Evolutionary conservation across 202 grass and related monocot genomes (phyloP), one percentile per base, ranked within the genome.

Genomic region (Carex arenaria): DNA sequence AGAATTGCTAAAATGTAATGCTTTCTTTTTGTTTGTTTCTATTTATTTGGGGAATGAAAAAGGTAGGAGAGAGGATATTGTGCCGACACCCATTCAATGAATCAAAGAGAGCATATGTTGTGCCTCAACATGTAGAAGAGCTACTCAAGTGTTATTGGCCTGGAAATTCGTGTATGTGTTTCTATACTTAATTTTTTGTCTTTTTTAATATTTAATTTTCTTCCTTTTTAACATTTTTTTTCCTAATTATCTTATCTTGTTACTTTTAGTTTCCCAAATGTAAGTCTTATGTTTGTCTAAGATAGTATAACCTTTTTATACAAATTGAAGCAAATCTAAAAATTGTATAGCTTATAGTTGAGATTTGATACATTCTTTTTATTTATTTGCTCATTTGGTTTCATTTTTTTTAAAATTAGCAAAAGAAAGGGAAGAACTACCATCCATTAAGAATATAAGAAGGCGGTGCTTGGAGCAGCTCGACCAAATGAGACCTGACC

Each of bases 31-130:
- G 22, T 55, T 28, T 56, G n/a, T 56, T 56, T 76, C 72, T 7
- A 32, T 76, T 59, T 59, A 15, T 85, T 88, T 51, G 86, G 73
- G n/a, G 52, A 31, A 77, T 77, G 14, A 19, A 36, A 75, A 84
- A 95, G 95, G 85, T 92, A 64, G 88, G 92, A 67, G 92, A 98
- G 85, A 98, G 95, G 52, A 88, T 98, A 28, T 85, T 95, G 38
- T 98, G 95, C 31, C 90, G 95, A 61, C 95, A 98, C 66, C 95
- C 95, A 55, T 98, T 98, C 83, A 93, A 31, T 36, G 95, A 95
- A 88, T 93, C 95, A 31, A 98, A 98, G 82, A 98, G 95, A 66
- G 95, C 95, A 42, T 87, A 95, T 54, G 95, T 98, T 17, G 92
- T 95, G 69, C 95, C 95, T 4, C 95, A 93, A 71, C 78, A 90